phyloP scores from a whole-genome alignment of 257 asterid species.

The Solanum piurae region DNA sequence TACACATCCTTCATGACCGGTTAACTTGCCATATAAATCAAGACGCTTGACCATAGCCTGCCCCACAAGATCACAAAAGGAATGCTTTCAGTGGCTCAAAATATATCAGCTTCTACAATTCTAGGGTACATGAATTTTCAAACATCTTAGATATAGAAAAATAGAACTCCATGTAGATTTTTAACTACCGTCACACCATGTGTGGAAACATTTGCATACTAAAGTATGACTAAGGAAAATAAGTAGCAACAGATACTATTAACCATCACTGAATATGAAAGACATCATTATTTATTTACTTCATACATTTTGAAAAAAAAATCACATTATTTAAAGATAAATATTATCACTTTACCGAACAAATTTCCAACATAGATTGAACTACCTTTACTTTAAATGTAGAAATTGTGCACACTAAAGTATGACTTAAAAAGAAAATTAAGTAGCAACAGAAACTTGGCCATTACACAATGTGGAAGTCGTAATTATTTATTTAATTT shows the following conservation, averaged over 20 bases:
- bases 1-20: constrained; percentile 69
- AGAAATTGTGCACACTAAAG: neutral
- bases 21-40: constrained; percentile 47
- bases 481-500: neutral
- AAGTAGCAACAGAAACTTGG: neutral
- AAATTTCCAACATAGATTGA: neutral
- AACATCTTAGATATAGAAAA: neutral
- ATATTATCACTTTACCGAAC: neutral
- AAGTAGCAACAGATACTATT: neutral
- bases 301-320: neutral
- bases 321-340: neutral
- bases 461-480: neutral
- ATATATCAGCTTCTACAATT: neutral
- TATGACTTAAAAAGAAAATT: neutral
- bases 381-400: neutral
- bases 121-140: neutral
- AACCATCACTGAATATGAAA: neutral
- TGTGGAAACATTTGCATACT: neutral
- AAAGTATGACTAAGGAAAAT: neutral
- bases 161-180: neutral
- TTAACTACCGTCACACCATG: neutral
- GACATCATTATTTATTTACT: neutral
- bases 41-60: constrained; percentile 46
- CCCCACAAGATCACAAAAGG: constrained; percentile 7
- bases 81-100: neutral